Evolutionary conservation across 192 early-diverging fungal species (phyloP).

Genomic region (Coemansia sp.): DNA sequence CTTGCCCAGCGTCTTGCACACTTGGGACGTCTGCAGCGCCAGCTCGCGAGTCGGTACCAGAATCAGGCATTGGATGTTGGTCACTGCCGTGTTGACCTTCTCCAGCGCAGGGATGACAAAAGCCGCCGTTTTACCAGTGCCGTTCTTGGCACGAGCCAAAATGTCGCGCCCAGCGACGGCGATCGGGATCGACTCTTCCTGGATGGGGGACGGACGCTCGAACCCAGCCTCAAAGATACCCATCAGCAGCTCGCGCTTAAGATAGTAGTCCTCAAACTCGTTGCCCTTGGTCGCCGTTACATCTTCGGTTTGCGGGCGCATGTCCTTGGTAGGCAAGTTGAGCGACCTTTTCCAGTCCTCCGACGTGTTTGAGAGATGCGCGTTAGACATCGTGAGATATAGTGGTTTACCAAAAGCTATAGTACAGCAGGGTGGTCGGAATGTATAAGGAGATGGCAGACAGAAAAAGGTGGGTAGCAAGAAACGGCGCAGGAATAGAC

Average conservation of each 20-base stretch:
- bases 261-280: conserved; percentile 98
- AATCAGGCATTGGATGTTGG: conserved; percentile 89
- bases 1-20: conserved; percentile 96
- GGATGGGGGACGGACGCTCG: conserved; percentile 96
- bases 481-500: neutral
- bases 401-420: conserved; percentile 28
- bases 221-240: conserved; percentile 99
- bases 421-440: conserved; percentile 28
- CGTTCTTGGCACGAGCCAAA: conserved; percentile 95
- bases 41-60: conserved; percentile 97
- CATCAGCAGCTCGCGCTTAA: conserved; percentile 96
- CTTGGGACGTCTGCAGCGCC: conserved; percentile 99
- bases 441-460: neutral
- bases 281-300: conserved; percentile 98
- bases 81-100: conserved; percentile 84
- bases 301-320: conserved; percentile 94
- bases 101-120: conserved; percentile 97
- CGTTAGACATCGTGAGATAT: conserved; percentile 48
- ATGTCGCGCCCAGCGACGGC: conserved; percentile 95
- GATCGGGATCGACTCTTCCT: conserved; percentile 98
- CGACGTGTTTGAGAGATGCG: conserved; percentile 36
- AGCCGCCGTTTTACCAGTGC: conserved; percentile 94
- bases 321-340: conserved; percentile 80
- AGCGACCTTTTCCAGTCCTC: conserved; percentile 80
- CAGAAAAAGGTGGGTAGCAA: neutral